Base-by-base conservation (phyloP, 495 filamentous ascomycete genomes). In the Lepidopterella palustris region DNA sequence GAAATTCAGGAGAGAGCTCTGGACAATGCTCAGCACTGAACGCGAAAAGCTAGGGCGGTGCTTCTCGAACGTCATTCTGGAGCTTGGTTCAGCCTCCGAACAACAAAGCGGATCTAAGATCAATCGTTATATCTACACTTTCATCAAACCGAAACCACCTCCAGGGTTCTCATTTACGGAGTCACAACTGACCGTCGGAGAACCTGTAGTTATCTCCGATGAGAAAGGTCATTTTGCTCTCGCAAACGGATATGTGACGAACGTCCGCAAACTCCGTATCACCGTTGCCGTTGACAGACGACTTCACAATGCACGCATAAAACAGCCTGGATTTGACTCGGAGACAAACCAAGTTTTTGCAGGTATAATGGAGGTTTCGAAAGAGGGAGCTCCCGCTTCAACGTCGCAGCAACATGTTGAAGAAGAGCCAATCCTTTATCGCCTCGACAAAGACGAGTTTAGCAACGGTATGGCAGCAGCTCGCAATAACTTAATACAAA, bases 391-490 rank as follows among this genome's bases (percentile, higher is more conserved):
- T 69, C 6, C 57, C 57, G 39, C 29, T 45, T 1, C 57, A 64
- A 52, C 67, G 54, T 8, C 51, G 59, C 24, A 76, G 70, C 77
- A 82, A 55, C 74, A 77, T 56, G 62, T 70, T 39, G 70, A 74
- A 45, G 73, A 73, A 54, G 79, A 85, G 52, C 82, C 83, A 25
- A 70, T 88, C 15, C 73, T 86, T 20, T 97, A 92, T 67, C 86
- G 93, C 29, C 75, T 98, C 1, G 93, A 98, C 73, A 97, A 97
- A 72, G 93, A 97, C 65, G 93, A 97, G 69, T 97, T 97, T 73
- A 95, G 88, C 73, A 97, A 92, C 61, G 93, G 93, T 57, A 95
- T 98, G 90, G 90, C 93, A 18, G 87, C 84, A 48, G 88, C 96
- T 40, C 87, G 93, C 49, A 95, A 93, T 70, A 98, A 97, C 64